These are phyloP conservation scores for Echria macrotheca DNA, from an alignment of 495 filamentous ascomycete species.

Conservation along the genomic window DNA sequence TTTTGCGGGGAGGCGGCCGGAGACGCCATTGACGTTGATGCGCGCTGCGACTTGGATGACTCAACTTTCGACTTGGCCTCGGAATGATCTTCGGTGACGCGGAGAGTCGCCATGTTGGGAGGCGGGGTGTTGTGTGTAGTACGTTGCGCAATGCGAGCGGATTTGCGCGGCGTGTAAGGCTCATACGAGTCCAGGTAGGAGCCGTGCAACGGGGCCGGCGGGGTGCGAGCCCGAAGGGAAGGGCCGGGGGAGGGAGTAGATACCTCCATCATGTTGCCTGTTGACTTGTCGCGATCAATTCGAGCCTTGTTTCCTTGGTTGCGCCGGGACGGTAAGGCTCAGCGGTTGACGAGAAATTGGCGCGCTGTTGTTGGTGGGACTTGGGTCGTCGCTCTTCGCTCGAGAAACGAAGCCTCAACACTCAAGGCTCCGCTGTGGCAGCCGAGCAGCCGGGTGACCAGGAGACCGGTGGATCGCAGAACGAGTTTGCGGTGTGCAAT, in stretches of 20 bases:
- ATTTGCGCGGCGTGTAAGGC: slow-evolving; percentile 61
- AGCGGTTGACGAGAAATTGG: no score
- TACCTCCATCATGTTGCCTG: slow-evolving; percentile 2
- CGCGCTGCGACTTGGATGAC: no score
- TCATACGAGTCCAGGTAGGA: slow-evolving; percentile 65
- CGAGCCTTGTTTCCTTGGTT: no score
- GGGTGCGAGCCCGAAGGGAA: slow-evolving; percentile 65
- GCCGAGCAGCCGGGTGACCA: no score
- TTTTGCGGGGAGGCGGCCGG: slow-evolving; percentile 51
- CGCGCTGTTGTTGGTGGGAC: no score
- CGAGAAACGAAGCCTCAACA: no score
- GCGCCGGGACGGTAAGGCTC: no score
- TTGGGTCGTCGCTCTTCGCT: no score
- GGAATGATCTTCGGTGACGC: slow-evolving; percentile 20
- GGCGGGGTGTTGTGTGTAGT: slow-evolving; percentile 31
- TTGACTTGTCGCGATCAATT: not conserved
- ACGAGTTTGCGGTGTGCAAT: no score
- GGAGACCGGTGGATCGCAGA: no score
- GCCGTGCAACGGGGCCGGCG: slow-evolving; percentile 68
- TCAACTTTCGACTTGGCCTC: slow-evolving; percentile 24
- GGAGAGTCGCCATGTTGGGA: slow-evolving; percentile 39
- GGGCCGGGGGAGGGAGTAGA: slow-evolving; percentile 6
- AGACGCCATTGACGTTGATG: no score
- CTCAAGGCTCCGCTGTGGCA: no score
- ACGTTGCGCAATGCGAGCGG: slow-evolving; percentile 44